Conservation (phyloP, 2,329 filamentous ascomycete genomes). For the Claviceps monticola region DNA sequence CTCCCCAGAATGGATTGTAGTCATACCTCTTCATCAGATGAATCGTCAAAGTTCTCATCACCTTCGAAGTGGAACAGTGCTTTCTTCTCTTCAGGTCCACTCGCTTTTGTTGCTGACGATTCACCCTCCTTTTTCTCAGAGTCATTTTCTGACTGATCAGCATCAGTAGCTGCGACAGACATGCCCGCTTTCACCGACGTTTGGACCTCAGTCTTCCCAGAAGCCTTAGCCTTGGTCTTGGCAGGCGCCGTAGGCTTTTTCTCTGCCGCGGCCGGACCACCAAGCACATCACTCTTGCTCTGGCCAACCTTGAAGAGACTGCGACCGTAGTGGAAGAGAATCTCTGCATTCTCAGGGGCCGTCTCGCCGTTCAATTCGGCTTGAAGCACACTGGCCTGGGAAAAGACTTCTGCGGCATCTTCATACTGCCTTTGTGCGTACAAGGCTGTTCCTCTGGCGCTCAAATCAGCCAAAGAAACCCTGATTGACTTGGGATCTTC, state of each 20-base stretch:
- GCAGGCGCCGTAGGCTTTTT: slow-evolving; percentile 23
- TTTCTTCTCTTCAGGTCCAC: slow-evolving; percentile 38
- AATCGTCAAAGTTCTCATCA: slow-evolving; percentile 84
- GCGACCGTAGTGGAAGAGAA: slow-evolving; percentile 88
- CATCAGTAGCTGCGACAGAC: slow-evolving; percentile 25
- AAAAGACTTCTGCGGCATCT: slow-evolving; percentile 75
- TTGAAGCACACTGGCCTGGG: slow-evolving; percentile 78
- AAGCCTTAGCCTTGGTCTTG: slow-evolving; percentile 27
- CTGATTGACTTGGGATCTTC: slow-evolving; percentile 37
- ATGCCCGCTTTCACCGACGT: slow-evolving; percentile 33
- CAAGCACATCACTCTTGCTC: slow-evolving; percentile 86
- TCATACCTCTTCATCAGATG: slow-evolving; percentile 56
- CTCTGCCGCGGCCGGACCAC: slow-evolving; percentile 58
- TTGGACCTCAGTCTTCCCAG: slow-evolving; percentile 24
- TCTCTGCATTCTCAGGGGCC: slow-evolving; percentile 77
- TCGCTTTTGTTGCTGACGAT: slow-evolving; percentile 22
- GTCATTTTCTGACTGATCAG: slow-evolving; percentile 30
- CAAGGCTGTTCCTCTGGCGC: slow-evolving; percentile 66
- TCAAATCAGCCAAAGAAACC: slow-evolving; percentile 62
- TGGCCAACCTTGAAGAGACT: slow-evolving; percentile 90
- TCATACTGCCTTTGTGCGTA: slow-evolving; percentile 85
- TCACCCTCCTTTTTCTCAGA: slow-evolving; percentile 20
- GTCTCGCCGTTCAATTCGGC: slow-evolving; percentile 87
- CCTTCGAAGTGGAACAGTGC: slow-evolving; percentile 84
- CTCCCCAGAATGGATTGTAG: neutral